Conservation (phyloP, 2,329 filamentous ascomycete genomes). For the Neophaeococcomyces aloes region DNA sequence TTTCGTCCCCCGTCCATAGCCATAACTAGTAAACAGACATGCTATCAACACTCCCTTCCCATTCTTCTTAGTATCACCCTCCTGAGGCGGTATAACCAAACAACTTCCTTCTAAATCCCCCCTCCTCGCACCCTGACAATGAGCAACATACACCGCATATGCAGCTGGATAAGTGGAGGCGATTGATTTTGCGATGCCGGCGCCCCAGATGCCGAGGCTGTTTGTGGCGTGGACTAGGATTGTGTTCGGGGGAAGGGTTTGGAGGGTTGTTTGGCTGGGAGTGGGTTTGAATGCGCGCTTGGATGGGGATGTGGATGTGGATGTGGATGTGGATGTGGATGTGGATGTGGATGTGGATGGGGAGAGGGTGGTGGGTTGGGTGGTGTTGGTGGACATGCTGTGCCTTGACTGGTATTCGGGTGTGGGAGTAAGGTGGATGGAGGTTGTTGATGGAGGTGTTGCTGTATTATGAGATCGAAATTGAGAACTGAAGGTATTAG, state of each 20-base stretch:
- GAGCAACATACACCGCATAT: constrained; percentile 35
- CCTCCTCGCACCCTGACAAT: constrained; percentile 33
- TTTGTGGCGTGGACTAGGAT: constrained; percentile 51
- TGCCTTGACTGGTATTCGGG: no score
- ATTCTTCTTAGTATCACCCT: constrained; percentile 23
- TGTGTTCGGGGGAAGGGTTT: constrained; percentile 22
- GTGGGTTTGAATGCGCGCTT: not conserved
- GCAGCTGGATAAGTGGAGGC: constrained; percentile 36
- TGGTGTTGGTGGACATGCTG: no score
- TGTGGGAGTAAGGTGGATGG: no score
- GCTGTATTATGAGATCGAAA: no score
- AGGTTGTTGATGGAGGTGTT: no score
- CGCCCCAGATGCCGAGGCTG: constrained; percentile 46
- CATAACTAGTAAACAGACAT: constrained; percentile 48
- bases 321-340: not conserved
- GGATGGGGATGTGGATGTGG: not conserved
- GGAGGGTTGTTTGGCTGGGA: not conserved
- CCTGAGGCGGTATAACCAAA: constrained; percentile 43
- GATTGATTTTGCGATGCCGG: constrained; percentile 48
- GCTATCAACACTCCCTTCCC: constrained; percentile 37
- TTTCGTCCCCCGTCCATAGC: constrained; percentile 34
- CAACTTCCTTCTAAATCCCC: constrained; percentile 32
- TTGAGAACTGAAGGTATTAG: no score
- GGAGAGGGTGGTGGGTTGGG: not conserved
- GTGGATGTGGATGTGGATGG: not conserved